Percentiles rank a stretch among this genome's conserved stretches.
These are phyloP conservation scores for Diplodia seriata DNA, from an alignment of 2,329 filamentous ascomycete species.

Conservation along the genomic window DNA sequence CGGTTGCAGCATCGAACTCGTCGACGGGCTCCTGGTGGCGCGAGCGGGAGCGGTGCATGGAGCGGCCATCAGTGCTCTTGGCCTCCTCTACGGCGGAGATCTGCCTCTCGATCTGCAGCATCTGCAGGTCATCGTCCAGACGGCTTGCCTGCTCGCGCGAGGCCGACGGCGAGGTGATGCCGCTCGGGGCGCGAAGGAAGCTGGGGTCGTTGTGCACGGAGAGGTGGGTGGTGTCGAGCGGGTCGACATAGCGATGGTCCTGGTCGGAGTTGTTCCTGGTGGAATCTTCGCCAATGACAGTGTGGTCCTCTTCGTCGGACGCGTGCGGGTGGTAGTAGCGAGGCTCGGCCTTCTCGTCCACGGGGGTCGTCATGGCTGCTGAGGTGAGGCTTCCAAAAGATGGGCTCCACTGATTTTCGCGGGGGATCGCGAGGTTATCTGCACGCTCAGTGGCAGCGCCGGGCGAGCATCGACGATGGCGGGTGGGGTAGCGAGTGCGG, in stretches of 20 bases:
- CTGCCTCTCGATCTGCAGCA: constrained; percentile 70
- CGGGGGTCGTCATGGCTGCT: constrained; percentile 46
- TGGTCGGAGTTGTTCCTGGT: constrained; percentile 41
- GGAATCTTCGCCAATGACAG: constrained; percentile 46
- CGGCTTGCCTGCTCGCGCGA: constrained; percentile 66
- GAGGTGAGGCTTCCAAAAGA: not conserved
- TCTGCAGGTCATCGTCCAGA: constrained; percentile 69
- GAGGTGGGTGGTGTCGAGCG: constrained; percentile 17
- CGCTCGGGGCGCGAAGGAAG: constrained; percentile 48
- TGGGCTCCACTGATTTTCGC: constrained; percentile 31
- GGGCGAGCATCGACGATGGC: constrained; percentile 7
- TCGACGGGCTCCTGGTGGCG: constrained; percentile 65
- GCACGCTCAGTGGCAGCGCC: not conserved
- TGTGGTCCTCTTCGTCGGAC: constrained; percentile 47
- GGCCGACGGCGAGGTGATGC: constrained; percentile 59
- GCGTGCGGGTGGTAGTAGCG: constrained; percentile 43
- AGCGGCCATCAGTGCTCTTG: constrained; percentile 48
- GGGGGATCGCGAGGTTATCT: constrained; percentile 30
- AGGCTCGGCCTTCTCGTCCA: constrained; percentile 48
- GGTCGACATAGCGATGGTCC: constrained; percentile 6
- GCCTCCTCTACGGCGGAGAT: constrained; percentile 55
- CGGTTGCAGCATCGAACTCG: constrained; percentile 71
- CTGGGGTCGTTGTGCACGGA: constrained; percentile 48
- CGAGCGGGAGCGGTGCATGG: constrained; percentile 61
- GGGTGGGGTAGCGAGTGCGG: constrained; percentile 10